A percentile compares a stretch with the other conserved stretches of the same genome.
phyloP scores from a whole-genome alignment of 306 rosid genomes.

The Trifolium repens region DNA sequence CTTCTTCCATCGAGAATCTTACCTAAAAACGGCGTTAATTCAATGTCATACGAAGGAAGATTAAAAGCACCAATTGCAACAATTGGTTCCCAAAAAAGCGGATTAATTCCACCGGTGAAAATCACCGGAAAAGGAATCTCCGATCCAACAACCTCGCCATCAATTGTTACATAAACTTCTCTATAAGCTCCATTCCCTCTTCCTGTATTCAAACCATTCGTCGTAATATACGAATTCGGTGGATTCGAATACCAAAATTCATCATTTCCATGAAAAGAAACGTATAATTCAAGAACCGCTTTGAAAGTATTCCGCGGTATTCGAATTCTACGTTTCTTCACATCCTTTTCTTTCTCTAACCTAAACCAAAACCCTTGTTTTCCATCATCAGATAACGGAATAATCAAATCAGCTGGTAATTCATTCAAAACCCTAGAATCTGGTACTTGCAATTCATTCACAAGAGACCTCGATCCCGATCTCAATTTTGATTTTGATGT shows the following conservation, averaged over 20 bases:
- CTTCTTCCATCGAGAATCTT: slow-evolving; percentile 57
- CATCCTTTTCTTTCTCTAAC: slow-evolving; percentile 54
- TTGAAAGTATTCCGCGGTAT: slow-evolving; percentile 67
- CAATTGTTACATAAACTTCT: slow-evolving; percentile 67
- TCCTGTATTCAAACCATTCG: slow-evolving; percentile 58
- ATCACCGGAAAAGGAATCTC: slow-evolving; percentile 87
- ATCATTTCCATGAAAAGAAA: slow-evolving; percentile 82
- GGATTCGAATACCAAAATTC: slow-evolving; percentile 95
- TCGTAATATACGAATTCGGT: slow-evolving; percentile 60
- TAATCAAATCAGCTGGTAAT: slow-evolving; percentile 70
- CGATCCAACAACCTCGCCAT: slow-evolving; percentile 65
- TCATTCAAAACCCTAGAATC: slow-evolving; percentile 31
- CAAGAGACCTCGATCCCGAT: slow-evolving; percentile 21
- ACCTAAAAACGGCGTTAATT: slow-evolving; percentile 77
- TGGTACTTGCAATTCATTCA: slow-evolving; percentile 14
- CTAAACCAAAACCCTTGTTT: slow-evolving; percentile 74
- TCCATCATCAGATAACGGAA: slow-evolving; percentile 69
- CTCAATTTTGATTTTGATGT: background rate
- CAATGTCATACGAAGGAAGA: slow-evolving; percentile 71
- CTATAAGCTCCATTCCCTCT: slow-evolving; percentile 81
- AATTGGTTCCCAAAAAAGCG: slow-evolving; percentile 78
- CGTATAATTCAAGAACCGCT: slow-evolving; percentile 65
- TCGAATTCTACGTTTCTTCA: slow-evolving; percentile 42
- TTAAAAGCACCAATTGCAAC: slow-evolving; percentile 84
- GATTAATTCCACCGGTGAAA: slow-evolving; percentile 83